Evolutionary conservation across 306 rosid genomes (phyloP), one percentile per base, ranked within the genome.

Genomic region (Begonia masoniana): DNA sequence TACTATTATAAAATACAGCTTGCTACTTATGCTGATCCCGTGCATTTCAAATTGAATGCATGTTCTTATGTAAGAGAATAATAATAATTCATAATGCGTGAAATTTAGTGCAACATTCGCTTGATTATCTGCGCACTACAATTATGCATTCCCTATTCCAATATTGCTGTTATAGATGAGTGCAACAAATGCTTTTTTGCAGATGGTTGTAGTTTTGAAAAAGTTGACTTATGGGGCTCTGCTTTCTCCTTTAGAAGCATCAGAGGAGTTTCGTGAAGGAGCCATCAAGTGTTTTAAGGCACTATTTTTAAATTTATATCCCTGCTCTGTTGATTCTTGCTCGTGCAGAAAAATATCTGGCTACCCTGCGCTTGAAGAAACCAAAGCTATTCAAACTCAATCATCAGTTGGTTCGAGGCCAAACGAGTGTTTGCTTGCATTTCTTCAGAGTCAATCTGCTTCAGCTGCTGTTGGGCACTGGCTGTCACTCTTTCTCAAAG

Each of bases 241-340:
- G 72, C 75, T 91, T 56, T 73, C 94, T 59, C 94, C 96, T 16
- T 69, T 76, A 2, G 92, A 91, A 57, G 97, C 97, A 46, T 91
- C 97, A 45, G 97, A 91, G 74, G 97, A 91, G 82, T 83, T 91
- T 48, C 96, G 96, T 51, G 97, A 73, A 81, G 96, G 97, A 75
- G 71, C 83, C 71, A 49, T 91, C 15, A 73, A 77, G 74, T 91
- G 96, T 72, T 76, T 78, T 60, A 81, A 62, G 84, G 84, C 76
- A 24, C 62, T 91, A 48, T 78, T 91, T 67, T 59, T 66, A 65
- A 75, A 64, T 71, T 75, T 91, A 71, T 5, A 58, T 62, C 73
- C 92, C 35, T 85, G 96, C 75, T 78, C 76, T 7, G 71, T 73
- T 41, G 62, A 41, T 60, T 70, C 75, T 26, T 91, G 97, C 62